phyloP scores from a whole-genome alignment of 345 rosid genomes.

The Sisymbrium altissimum region DNA sequence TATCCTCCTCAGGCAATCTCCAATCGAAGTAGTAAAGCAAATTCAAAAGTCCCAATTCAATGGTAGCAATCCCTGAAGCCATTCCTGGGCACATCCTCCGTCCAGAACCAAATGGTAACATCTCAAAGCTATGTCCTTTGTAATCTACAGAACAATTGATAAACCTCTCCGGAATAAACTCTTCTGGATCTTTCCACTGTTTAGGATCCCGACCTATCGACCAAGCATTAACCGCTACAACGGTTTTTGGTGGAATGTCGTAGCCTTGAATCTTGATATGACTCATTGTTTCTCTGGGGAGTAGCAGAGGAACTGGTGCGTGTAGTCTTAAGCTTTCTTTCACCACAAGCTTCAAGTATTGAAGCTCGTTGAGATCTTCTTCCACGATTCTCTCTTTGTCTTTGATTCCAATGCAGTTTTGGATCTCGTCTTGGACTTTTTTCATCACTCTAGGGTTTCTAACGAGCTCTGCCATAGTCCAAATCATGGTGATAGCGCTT shows the following conservation, averaged over 20 bases:
- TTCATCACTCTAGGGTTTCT: slow-evolving; percentile 22
- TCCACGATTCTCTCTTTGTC: slow-evolving; percentile 18
- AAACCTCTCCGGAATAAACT: slow-evolving; percentile 47
- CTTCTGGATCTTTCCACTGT: slow-evolving; percentile 39
- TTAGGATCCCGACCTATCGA: slow-evolving; percentile 44
- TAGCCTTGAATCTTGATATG: slow-evolving; percentile 37
- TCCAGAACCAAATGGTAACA: slow-evolving; percentile 43
- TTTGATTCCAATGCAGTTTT: not conserved
- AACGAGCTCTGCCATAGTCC: slow-evolving; percentile 8
- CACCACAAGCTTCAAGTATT: slow-evolving; percentile 38
- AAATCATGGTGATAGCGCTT: not conserved
- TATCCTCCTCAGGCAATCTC: slow-evolving; percentile 15
- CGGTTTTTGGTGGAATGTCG: slow-evolving; percentile 29
- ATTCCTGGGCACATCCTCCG: slow-evolving; percentile 26
- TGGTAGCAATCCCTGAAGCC: not conserved
- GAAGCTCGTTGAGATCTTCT: slow-evolving; percentile 32
- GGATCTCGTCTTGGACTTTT: slow-evolving; percentile 13
- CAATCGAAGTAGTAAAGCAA: slow-evolving; percentile 27
- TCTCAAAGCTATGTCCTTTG: slow-evolving; percentile 43
- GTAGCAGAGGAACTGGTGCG: slow-evolving; percentile 45
- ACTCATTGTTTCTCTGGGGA: slow-evolving; percentile 38
- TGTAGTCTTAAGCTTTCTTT: slow-evolving; percentile 53
- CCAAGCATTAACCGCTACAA: slow-evolving; percentile 38
- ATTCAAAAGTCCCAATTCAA: slow-evolving; percentile 14
- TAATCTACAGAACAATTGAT: slow-evolving; percentile 28